phyloP scores from a whole-genome alignment of 129 eudicot species.

The Apium graveolens region DNA sequence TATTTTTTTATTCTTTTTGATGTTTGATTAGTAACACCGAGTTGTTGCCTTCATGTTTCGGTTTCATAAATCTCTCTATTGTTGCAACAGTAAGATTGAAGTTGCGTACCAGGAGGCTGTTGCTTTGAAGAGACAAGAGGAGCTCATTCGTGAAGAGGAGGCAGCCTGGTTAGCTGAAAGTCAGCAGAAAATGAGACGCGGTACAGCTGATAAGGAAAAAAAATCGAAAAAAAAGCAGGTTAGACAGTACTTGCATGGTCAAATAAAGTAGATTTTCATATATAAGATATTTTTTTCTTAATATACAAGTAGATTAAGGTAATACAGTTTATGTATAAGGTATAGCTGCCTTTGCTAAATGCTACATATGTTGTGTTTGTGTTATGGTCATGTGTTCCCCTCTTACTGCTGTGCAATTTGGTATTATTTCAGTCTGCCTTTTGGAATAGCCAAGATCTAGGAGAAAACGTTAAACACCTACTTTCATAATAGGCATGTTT shows the following conservation, averaged over 20 bases:
- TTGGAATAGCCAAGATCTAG: too few species aligned
- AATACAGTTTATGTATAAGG: not conserved
- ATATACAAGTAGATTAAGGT: not conserved
- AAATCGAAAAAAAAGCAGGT: conserved; percentile 96
- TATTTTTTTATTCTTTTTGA: not conserved
- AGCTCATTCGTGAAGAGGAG: conserved; percentile 96
- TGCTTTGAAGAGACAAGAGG: conserved; percentile 93
- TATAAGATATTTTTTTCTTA: not conserved
- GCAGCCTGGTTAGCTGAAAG: conserved; percentile 73
- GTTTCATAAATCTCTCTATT: not conserved
- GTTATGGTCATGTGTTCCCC: not conserved
- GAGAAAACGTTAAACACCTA: not conserved
- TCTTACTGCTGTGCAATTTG: too few species aligned
- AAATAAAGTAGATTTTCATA: not conserved
- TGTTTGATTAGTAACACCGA: not conserved
- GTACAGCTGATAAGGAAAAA: conserved; percentile 65
- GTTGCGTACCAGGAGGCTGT: conserved; percentile 96
- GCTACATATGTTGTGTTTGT: not conserved
- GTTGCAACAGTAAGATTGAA: conserved; percentile 76
- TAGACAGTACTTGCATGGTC: not conserved
- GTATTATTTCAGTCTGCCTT: too few species aligned
- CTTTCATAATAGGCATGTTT: not conserved
- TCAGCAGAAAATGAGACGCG: conserved; percentile 78
- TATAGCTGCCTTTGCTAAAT: not conserved
- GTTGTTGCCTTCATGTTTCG: not conserved